phyloP scores from a whole-genome alignment of 441 rosid genomes.

The Pelargonium australe region DNA sequence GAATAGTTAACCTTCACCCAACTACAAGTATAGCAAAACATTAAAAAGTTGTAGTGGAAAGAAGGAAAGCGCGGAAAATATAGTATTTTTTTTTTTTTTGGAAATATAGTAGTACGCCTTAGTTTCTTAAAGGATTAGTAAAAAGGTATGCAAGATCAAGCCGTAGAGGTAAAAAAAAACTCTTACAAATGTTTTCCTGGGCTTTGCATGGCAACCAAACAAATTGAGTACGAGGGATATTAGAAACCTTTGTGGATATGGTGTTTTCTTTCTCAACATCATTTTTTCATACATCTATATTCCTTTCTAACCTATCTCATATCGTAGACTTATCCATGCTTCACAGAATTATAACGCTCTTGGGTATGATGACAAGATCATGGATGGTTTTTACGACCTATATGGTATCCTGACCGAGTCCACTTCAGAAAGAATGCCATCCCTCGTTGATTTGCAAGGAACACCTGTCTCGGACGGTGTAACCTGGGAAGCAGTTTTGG shows the following conservation, averaged over 20 bases:
- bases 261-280: conserved; percentile 17
- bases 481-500: conserved; percentile 86
- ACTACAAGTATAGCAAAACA: no score
- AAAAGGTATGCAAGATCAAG: no score
- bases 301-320: conserved; percentile 51
- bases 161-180: no score
- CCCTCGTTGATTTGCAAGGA: conserved; percentile 86
- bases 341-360: conserved; percentile 91
- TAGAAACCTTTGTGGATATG: conserved; percentile 12
- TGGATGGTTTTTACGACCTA: conserved; percentile 92
- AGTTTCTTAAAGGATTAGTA: no score
- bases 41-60: no score
- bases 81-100: no score
- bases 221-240: background rate
- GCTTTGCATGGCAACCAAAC: no score
- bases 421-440: conserved; percentile 70
- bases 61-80: no score
- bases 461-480: conserved; percentile 49
- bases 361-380: conserved; percentile 87
- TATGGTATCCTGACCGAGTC: conserved; percentile 61
- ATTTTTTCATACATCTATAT: conserved; percentile 23
- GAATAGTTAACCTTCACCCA: no score
- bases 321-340: conserved; percentile 58
- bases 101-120: no score
- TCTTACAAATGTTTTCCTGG: no score